Conservation (phyloP, 1,284 basidiomycete genomes). For the Cutaneotrichosporon daszewskae region DNA sequence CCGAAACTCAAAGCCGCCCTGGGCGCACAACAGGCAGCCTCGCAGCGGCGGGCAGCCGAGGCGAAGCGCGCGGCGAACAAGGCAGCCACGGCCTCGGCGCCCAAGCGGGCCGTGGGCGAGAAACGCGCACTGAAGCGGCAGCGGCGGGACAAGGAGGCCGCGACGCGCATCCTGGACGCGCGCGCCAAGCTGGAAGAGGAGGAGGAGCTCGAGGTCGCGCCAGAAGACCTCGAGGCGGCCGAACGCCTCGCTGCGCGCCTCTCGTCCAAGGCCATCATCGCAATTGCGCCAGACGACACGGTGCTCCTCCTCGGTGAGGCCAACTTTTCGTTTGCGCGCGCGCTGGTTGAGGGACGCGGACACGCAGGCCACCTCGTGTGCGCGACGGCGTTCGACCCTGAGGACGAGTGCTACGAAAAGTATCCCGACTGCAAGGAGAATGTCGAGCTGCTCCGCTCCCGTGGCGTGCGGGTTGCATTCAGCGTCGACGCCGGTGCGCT, state of each 20-base stretch:
- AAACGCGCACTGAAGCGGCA: constrained; percentile 26
- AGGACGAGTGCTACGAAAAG: constrained; percentile 70
- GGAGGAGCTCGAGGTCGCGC: neutral
- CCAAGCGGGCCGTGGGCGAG: constrained; percentile 15
- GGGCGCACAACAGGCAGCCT: constrained; percentile 20
- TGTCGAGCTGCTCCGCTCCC: constrained; percentile 55
- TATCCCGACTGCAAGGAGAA: constrained; percentile 72
- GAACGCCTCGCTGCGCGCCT: neutral
- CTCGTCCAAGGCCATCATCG: constrained; percentile 49
- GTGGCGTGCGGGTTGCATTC: constrained; percentile 71
- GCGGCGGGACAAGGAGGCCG: constrained; percentile 5
- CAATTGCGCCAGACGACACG: constrained; percentile 67
- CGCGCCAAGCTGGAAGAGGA: constrained; percentile 4
- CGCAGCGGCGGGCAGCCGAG: constrained; percentile 16
- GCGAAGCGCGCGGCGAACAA: constrained; percentile 3
- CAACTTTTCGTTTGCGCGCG: constrained; percentile 86
- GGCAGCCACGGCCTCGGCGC: constrained; percentile 13
- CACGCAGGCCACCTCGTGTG: constrained; percentile 66
- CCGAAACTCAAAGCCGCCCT: constrained; percentile 30
- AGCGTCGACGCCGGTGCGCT: constrained; percentile 76
- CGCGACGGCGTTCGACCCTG: constrained; percentile 81
- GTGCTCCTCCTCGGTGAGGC: constrained; percentile 89
- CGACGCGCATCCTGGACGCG: neutral
- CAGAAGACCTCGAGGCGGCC: neutral
- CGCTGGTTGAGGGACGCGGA: constrained; percentile 57